A percentile compares a stretch with the other conserved stretches of the same genome.
phyloP scores from a whole-genome alignment of 805 yeast genomes.

The Nakazawaea anatomiae region DNA sequence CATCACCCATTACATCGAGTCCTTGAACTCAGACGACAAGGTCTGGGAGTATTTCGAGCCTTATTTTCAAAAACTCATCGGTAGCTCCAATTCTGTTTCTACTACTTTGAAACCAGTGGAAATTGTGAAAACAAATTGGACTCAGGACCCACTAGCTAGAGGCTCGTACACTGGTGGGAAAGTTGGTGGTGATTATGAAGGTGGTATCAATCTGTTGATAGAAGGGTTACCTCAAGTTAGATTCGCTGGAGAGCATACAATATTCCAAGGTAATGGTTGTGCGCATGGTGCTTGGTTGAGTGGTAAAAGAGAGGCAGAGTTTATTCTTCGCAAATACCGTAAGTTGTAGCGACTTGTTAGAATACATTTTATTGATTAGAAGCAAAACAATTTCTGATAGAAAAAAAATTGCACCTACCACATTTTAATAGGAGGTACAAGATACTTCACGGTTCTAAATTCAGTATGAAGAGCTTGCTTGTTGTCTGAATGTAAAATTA shows the following conservation, averaged over 20 bases:
- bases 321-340: constrained; percentile 1
- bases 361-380: background rate
- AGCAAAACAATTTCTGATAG: too few relatives aligned
- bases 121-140: constrained; percentile 58
- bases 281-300: constrained; percentile 75
- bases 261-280: constrained; percentile 73
- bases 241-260: constrained; percentile 81
- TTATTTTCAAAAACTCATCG: background rate
- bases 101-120: constrained; percentile 22
- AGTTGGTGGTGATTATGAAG: constrained; percentile 53
- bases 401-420: too few relatives aligned
- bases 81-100: too few relatives aligned
- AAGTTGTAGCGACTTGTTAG: background rate
- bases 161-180: constrained; percentile 66
- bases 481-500: too few relatives aligned
- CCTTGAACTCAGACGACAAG: constrained; percentile 29
- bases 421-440: too few relatives aligned
- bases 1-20: constrained; percentile 39
- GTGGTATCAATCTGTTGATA: constrained; percentile 43
- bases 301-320: constrained; percentile 39
- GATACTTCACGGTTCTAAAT: too few relatives aligned
- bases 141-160: constrained; percentile 58
- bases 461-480: too few relatives aligned
- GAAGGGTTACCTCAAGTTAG: constrained; percentile 46
- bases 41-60: constrained; percentile 52